Evolutionary conservation across 2,329 filamentous ascomycete genomes (phyloP).

Genomic region (Xylaria hypoxylon): DNA sequence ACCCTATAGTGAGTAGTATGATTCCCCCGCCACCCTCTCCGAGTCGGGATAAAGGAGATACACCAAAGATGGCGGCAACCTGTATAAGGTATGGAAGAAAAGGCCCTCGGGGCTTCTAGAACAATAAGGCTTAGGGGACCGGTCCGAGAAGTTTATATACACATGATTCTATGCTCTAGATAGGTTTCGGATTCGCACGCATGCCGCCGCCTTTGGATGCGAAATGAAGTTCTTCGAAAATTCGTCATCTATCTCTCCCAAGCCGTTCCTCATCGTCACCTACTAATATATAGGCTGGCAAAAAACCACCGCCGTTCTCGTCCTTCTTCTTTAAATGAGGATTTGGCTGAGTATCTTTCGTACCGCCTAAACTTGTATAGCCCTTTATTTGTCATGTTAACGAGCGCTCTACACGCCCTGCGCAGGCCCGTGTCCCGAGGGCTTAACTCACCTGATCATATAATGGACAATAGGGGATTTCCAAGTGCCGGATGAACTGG

Average conservation of each 20-base stretch:
- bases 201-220: neutral
- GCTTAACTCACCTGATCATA: constrained; percentile 69
- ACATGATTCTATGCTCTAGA: constrained; percentile 32
- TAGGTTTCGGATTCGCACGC: constrained; percentile 2
- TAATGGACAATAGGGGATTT: constrained; percentile 84
- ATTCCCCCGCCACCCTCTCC: no score
- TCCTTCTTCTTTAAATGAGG: constrained; percentile 69
- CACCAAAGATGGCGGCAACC: no score
- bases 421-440: neutral
- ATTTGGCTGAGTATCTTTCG: constrained; percentile 89
- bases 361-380: constrained; percentile 93
- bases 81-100: no score
- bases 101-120: no score
- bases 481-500: constrained; percentile 82
- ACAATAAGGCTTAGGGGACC: no score
- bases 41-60: no score
- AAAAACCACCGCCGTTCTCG: constrained; percentile 59
- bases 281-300: constrained; percentile 80
- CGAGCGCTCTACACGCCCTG: neutral
- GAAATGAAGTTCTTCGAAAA: constrained; percentile 12
- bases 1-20: no score
- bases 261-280: constrained; percentile 83
- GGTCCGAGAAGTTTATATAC: no score
- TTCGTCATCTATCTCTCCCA: constrained; percentile 69
- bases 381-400: constrained; percentile 58